Conservation (phyloP, 2,329 filamentous ascomycete species). For the Hypoxylon sp. region DNA sequence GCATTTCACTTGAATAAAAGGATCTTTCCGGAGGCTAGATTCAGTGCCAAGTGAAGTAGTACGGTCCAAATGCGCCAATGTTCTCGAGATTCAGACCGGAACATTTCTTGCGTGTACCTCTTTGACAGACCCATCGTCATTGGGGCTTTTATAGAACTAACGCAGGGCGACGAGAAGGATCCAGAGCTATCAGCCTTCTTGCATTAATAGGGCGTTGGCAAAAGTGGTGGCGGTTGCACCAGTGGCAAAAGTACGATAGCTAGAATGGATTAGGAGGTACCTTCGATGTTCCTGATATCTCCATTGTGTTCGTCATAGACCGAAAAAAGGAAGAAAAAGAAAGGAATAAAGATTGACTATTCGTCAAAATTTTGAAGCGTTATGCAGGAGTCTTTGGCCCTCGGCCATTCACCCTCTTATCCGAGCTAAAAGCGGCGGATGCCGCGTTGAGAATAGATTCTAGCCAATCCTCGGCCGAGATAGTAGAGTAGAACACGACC, state of each 20-base stretch:
- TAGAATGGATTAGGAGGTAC: background rate
- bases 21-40: background rate
- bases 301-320: background rate
- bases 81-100: background rate
- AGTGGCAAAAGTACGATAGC: constrained; percentile 28
- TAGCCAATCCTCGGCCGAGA: background rate
- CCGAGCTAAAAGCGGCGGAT: background rate
- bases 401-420: background rate
- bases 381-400: constrained; percentile 20
- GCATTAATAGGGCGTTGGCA: constrained; percentile 6
- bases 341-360: background rate
- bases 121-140: background rate
- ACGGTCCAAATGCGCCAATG: background rate
- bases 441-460: background rate
- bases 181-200: constrained; percentile 12
- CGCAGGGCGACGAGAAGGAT: constrained; percentile 13
- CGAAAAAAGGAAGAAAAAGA: background rate
- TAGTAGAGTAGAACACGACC: background rate
- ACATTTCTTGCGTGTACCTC: background rate
- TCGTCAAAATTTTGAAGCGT: background rate
- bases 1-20: background rate
- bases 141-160: constrained; percentile 14
- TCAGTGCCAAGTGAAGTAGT: background rate
- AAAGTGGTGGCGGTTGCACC: constrained; percentile 18
- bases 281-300: constrained; percentile 1